Percentiles rank a stretch among this genome's conserved stretches.
phyloP scores from a whole-genome alignment of 2,329 filamentous ascomycete genomes.

The Trichophyton mentagrophytes region DNA sequence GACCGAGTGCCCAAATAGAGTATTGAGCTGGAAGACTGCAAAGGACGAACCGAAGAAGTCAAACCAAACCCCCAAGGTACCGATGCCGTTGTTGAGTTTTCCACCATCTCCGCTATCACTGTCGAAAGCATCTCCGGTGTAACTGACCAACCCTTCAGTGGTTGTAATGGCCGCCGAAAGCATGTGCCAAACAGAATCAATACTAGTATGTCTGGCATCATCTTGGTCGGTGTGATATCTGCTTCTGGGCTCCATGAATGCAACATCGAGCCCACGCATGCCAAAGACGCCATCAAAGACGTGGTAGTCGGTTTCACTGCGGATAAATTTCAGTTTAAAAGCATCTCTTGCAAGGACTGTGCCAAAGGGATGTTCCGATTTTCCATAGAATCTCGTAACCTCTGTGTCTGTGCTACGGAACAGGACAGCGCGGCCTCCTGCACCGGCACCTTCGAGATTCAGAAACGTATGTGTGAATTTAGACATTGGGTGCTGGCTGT shows the following conservation, averaged over 20 bases:
- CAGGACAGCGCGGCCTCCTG: constrained; percentile 72
- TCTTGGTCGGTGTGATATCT: constrained; percentile 89
- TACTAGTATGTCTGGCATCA: constrained; percentile 59
- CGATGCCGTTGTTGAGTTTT: constrained; percentile 53
- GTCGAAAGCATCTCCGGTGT: constrained; percentile 54
- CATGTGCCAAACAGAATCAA: constrained; percentile 79
- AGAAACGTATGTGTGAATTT: constrained; percentile 75
- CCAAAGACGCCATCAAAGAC: constrained; percentile 68
- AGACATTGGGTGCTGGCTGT: constrained; percentile 68
- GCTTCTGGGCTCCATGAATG: constrained; percentile 75
- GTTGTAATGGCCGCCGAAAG: constrained; percentile 70
- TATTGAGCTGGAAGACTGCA: constrained; percentile 64
- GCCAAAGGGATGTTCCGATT: constrained; percentile 64
- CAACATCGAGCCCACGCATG: constrained; percentile 77
- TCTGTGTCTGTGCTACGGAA: constrained; percentile 83
- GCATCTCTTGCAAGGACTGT: constrained; percentile 71
- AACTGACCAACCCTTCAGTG: constrained; percentile 55
- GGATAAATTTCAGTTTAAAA: constrained; percentile 64
- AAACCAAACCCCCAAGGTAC: constrained; percentile 74
- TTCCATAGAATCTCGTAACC: constrained; percentile 65
- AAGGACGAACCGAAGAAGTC: constrained; percentile 74
- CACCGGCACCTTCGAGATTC: constrained; percentile 89
- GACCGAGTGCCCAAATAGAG: constrained; percentile 78
- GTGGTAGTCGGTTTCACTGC: constrained; percentile 79
- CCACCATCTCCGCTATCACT: constrained; percentile 45